Evolutionary conservation across 2,329 filamentous ascomycete genomes (phyloP), one percentile per base, ranked within the genome.

Genomic region (Trichoderma gracile): DNA sequence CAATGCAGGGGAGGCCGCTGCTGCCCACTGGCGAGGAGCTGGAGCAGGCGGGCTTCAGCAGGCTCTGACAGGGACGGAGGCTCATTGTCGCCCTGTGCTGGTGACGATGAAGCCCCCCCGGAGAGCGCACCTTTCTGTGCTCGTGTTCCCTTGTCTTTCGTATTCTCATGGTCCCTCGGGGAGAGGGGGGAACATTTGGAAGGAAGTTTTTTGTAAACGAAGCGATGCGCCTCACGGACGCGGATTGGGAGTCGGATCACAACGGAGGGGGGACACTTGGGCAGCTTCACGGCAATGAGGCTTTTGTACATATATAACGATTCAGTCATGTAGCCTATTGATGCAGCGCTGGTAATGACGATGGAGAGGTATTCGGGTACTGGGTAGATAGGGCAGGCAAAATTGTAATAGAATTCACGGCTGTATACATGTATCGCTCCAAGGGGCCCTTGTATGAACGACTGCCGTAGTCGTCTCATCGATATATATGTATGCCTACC

Each of bases 1-100:
- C 84, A 0, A 82, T 86, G 81, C 84, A 86, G 68, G 84, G 84
- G 0, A 77, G 83, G 23, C 84, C 84, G 3, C 82, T 86, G 64
- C 67, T 86, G 30, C 79, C 82, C 0, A 76, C 72, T 0, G 82
- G 82, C 0, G 69, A 77, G 33, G 76, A 79, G 56, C 69, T 87
- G 59, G 76, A 80, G 68, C 78, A 82, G 33, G 82, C 84, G 2
- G 84, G 84, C 0, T 87, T 87, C 69, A 77, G 76, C 25, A 65
- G 79, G 23, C 40, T 82, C 4, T 79, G 68, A 43, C 33, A 38
- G 33, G 33, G 33, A 38, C 33, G 33, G 33, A 10, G 10, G 33
- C 33, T 2, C 33, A 14, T 14, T 38, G 10, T 38, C 33, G 2
- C 33, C 3, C 3, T 38, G 33, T 38, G 2, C 2, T 5, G 33